A percentile compares a stretch with the other conserved stretches of the same genome.
Conservation (phyloP, 805 yeast species). For the Torulaspora maleeae region DNA sequence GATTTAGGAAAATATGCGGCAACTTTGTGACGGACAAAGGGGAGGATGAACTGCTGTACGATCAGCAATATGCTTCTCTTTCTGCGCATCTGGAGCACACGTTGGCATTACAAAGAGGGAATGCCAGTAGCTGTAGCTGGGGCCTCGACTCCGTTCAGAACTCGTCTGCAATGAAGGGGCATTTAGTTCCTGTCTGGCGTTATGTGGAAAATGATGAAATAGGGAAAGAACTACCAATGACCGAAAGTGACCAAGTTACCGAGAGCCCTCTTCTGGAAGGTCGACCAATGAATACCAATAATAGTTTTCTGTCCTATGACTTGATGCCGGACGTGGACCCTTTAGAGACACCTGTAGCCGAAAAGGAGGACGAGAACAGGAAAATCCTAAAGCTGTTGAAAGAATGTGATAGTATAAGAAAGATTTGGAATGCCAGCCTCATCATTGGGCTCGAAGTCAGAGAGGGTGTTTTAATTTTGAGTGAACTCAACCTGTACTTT, state of each 20-base stretch:
- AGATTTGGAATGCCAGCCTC: conserved; percentile 69
- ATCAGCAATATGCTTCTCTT: conserved; percentile 48
- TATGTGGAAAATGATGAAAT: conserved; percentile 16
- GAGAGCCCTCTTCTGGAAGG: conserved; percentile 5
- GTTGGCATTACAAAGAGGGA: conserved; percentile 39
- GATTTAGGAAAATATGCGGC: conserved; percentile 47
- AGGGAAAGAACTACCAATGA: background rate
- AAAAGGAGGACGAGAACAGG: conserved; percentile 64
- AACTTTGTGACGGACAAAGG: conserved; percentile 60
- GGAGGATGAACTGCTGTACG: conserved; percentile 32
- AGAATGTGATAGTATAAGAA: conserved; percentile 65
- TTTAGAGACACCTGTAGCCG: conserved; percentile 26
- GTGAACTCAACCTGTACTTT: conserved; percentile 59
- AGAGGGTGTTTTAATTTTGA: conserved; percentile 71
- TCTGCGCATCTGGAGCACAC: conserved; percentile 47
- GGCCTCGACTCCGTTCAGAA: conserved; percentile 67
- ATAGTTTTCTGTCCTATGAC: conserved; percentile 40
- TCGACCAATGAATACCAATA: conserved; percentile 14
- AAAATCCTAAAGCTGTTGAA: conserved; percentile 65
- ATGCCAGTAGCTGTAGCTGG: conserved; percentile 36
- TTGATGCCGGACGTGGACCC: conserved; percentile 40
- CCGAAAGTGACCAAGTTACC: background rate
- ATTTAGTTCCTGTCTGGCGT: conserved; percentile 52
- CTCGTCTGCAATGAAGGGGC: conserved; percentile 57
- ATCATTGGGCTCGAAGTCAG: conserved; percentile 71